A percentile compares a stretch with the other conserved stretches of the same genome.
phyloP scores from a whole-genome alignment of 2,329 filamentous ascomycete species.

The Nemania bipapillata region DNA sequence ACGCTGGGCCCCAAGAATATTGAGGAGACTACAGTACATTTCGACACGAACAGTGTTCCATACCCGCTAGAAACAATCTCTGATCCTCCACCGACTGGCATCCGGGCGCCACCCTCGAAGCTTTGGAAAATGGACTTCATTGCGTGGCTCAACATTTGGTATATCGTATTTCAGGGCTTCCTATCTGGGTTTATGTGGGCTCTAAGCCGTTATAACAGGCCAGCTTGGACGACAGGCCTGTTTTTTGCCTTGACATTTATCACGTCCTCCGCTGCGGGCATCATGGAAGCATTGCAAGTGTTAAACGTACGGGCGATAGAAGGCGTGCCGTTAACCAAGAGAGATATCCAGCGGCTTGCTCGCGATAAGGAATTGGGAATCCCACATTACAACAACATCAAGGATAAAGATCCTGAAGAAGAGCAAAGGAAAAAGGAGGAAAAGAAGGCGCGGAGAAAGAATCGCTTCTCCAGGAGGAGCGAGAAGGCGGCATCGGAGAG shows the following conservation, averaged over 20 bases:
- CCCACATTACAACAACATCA: constrained; percentile 68
- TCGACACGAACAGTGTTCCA: constrained; percentile 64
- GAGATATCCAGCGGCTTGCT: constrained; percentile 63
- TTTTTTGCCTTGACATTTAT: constrained; percentile 80
- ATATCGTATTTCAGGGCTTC: constrained; percentile 79
- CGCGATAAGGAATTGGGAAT: constrained; percentile 66
- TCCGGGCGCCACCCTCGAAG: constrained; percentile 72
- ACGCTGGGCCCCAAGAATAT: constrained; percentile 66
- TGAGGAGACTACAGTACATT: constrained; percentile 53
- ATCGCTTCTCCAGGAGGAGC: constrained; percentile 33
- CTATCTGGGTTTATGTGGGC: constrained; percentile 87
- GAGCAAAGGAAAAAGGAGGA: constrained; percentile 55
- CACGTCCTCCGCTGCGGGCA: constrained; percentile 73
- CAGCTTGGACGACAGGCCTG: constrained; percentile 80
- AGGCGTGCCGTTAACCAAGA: constrained; percentile 71
- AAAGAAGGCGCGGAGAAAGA: constrained; percentile 45
- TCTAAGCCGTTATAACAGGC: constrained; percentile 76
- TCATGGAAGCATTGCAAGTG: constrained; percentile 77
- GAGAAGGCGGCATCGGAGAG: constrained; percentile 37
- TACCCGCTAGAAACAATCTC: constrained; percentile 72
- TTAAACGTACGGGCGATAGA: constrained; percentile 77
- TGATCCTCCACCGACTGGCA: constrained; percentile 75
- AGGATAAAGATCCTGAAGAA: constrained; percentile 62
- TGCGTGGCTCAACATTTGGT: constrained; percentile 80
- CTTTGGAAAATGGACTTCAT: constrained; percentile 83